Evolutionary conservation across 2,329 filamentous ascomycete species (phyloP), one percentile per base, ranked within the genome.

Genomic region (Hypoxylon sp.): DNA sequence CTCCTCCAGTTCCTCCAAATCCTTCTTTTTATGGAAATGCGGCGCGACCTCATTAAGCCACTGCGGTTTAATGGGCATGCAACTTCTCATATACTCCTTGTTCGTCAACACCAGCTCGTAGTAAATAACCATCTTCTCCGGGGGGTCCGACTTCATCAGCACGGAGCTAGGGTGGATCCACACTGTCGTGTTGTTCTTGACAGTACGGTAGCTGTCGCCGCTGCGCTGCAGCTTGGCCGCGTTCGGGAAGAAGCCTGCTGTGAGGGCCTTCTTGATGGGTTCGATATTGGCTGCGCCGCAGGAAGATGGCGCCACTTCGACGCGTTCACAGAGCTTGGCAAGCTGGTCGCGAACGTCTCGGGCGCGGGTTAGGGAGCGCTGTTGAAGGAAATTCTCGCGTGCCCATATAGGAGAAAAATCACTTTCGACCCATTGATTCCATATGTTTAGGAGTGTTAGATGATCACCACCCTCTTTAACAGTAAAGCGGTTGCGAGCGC

Each of bases 291-390:
- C 85, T 1, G 89, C 84, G 3, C 93, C 93, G 69, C 86, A 89
- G 11, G 87, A 87, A 1, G 90, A 91, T 2, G 89, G 87, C 0
- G 87, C 85, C 4, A 98, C 92, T 79, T 98, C 96, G 25, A 98
- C 93, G 2, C 94, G 90, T 73, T 99, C 96, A 80, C 95, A 98
- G 4, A 99, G 87, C 75, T 97, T 95, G 57, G 90, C 89, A 0
- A 99, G 87, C 78, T 99, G 96, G 70, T 98, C 96, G 53, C 94
- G 90, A 1, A 99, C 93, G 74, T 98, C 94, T 30, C 95, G 89
- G 0, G 94, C 95, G 0, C 96, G 89, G 0, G 91, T 96, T 2
- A 99, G 85, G n/a, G 91, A 92, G 14, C 94, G 89, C 78, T 97
- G 93, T 77, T 98, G 94, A 9, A 99, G 78, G 79, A 97, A 99